Base-by-base conservation (phyloP, 306 rosid species). In the Sindora glabra region DNA sequence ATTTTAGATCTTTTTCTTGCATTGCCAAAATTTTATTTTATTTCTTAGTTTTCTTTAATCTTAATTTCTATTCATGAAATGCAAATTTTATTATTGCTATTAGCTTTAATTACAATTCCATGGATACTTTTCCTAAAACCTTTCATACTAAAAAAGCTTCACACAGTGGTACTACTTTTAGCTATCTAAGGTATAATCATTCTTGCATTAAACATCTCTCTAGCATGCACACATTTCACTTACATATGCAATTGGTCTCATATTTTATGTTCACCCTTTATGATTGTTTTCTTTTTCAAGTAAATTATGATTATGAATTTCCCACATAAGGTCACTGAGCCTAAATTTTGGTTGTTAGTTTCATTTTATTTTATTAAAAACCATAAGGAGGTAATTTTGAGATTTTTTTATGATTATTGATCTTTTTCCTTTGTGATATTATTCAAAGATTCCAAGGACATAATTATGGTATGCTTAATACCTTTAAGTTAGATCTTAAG, bases 51-150 rank as follows among this genome's bases (percentile, higher is more conserved):
- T 61, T 53, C 64, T 41, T 64, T 56, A 39, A 34, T 45, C 63
- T 65, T 70, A 74, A 65, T 46, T 59, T 45, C 47, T 63, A n/a
- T 68, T 76, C 61, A 57, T 56, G 47, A 48, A 66, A 45, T 77
- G 95, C 99, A 94, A 97, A 84, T 94, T 64, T 54, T 84, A 64
- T 74, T 94, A 75, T 82, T 94, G 85, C 85, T 89, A 48, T 75
- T 89, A 82, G 97, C 99, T 53, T 0, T 94, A 77, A 51, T 94
- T 65, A 94, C 99, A 61, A 94, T 89, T 76, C 99, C 99, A 11
- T 94, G 99, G 99, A 94, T 94, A 97, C 99, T 94, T 67, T 89
- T 94, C 77, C 99, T 97, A 30, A 94, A 94, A 65, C 99, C 99
- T 74, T 94, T 94, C 70, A 84, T 94, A 52, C 79, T 89, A 71